A percentile compares a stretch with the other conserved stretches of the same genome.
Conservation (phyloP, 2,329 filamentous ascomycete genomes). For the Fusarium oligoseptatum region DNA sequence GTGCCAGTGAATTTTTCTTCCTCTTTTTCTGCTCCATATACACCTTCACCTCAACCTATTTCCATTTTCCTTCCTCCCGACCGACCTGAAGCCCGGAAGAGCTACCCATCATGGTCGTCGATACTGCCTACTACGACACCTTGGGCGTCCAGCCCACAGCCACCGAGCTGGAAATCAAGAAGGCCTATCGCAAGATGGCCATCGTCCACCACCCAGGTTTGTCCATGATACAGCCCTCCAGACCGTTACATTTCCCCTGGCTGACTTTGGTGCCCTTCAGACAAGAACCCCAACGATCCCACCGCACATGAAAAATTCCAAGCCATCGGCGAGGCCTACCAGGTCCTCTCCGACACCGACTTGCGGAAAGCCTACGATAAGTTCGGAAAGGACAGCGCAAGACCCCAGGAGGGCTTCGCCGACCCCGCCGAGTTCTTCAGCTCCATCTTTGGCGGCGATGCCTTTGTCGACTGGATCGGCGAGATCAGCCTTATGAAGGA, state of each 20-base stretch:
- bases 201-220: conserved; percentile 91
- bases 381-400: conserved; percentile 94
- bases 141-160: conserved; percentile 88
- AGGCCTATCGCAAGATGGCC: conserved; percentile 94
- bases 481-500: conserved; percentile 99
- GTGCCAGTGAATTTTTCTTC: conserved; percentile 15
- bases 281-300: conserved; percentile 98
- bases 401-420: conserved; percentile 91
- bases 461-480: conserved; percentile 95
- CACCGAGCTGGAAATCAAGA: conserved; percentile 94
- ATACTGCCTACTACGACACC: conserved; percentile 90
- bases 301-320: conserved; percentile 96
- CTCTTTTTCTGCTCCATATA: conserved; percentile 5
- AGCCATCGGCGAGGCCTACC: conserved; percentile 80
- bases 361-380: conserved; percentile 95
- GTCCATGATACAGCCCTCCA: conserved; percentile 29
- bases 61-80: conserved; percentile 3
- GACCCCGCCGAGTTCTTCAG: conserved; percentile 98
- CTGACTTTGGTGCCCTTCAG: conserved; percentile 58
- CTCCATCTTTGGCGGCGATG: conserved; percentile 97
- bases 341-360: conserved; percentile 88
- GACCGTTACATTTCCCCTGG: not conserved
- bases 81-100: conserved; percentile 23
- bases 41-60: conserved; percentile 13
- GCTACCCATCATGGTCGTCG: conserved; percentile 79